These are phyloP conservation scores for Lippia alba DNA, from an alignment of 305 asterid species.

Conservation along the genomic window DNA sequence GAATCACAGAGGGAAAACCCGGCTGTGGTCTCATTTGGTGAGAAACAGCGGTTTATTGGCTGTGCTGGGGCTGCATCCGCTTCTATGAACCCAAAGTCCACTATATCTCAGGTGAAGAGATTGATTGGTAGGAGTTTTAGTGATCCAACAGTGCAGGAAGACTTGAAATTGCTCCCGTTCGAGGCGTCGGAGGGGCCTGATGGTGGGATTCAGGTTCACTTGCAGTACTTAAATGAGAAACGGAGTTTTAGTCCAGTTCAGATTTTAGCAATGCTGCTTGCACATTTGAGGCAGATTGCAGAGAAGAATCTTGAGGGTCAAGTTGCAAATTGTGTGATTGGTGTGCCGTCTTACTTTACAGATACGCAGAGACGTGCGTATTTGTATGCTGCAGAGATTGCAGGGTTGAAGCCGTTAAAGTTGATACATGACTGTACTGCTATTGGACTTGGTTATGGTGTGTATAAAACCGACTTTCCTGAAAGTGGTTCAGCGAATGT, in stretches of 20 bases:
- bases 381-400: conserved; percentile 89
- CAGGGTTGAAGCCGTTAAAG: conserved; percentile 77
- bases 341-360: conserved; percentile 86
- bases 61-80: conserved; percentile 93
- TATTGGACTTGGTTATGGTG: conserved; percentile 88
- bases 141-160: conserved; percentile 73
- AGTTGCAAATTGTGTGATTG: conserved; percentile 77
- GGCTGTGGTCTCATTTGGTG: conserved; percentile 86
- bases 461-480: conserved; percentile 77
- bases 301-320: conserved; percentile 74
- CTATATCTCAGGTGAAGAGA: conserved; percentile 90
- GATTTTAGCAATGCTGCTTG: conserved; percentile 83
- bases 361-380: conserved; percentile 86
- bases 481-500: conserved; percentile 64
- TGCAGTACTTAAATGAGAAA: conserved; percentile 64
- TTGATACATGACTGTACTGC: conserved; percentile 97
- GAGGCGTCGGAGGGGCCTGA: conserved; percentile 76
- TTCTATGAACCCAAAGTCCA: conserved; percentile 86
- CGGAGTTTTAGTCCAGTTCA: conserved; percentile 78
- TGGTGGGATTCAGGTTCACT: conserved; percentile 79
- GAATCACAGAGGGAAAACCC: conserved; percentile 94
- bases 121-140: conserved; percentile 71
- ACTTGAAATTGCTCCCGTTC: conserved; percentile 72
- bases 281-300: conserved; percentile 74
- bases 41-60: conserved; percentile 92